Conservation (phyloP, 2,329 filamentous ascomycete genomes). For the Cadophora gregata region DNA sequence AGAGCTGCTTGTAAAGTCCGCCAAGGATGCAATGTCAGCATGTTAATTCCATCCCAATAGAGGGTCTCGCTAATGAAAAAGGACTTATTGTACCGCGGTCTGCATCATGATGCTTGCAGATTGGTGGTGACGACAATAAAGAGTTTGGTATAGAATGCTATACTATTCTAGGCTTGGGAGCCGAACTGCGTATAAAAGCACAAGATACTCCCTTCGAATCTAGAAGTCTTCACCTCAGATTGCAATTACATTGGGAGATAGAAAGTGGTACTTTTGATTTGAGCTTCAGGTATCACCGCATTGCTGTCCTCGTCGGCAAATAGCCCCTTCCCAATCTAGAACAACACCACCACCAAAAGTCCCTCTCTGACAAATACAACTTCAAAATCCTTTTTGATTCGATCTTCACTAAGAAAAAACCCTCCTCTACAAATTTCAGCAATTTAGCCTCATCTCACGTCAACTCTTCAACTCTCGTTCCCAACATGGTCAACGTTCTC, state of each 20-base stretch:
- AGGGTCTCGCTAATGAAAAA: not conserved
- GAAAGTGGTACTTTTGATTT: not conserved
- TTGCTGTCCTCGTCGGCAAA: not conserved
- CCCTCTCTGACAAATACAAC: not conserved
- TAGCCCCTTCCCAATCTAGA: not conserved
- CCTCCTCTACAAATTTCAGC: not conserved
- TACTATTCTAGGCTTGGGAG: not conserved
- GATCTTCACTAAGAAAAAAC: not conserved
- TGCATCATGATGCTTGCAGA: not conserved
- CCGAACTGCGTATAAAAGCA: not conserved
- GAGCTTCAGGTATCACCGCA: not conserved
- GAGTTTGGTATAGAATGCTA: not conserved
- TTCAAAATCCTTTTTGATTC: too few relatives aligned
- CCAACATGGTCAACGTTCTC: slow-evolving; percentile 47
- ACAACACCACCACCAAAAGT: not conserved
- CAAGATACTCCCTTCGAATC: not conserved
- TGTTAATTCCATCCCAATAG: not conserved
- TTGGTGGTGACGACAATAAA: not conserved
- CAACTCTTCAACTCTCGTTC: not conserved
- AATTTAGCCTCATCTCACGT: not conserved
- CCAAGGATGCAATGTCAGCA: not conserved
- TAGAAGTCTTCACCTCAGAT: not conserved
- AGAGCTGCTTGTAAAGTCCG: not conserved
- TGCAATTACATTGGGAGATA: not conserved
- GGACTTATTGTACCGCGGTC: not conserved